phyloP scores from a whole-genome alignment of 306 rosid species.

The cucumber (Cucumis sativus) region Cucumber_9930_V3 NC_026655.2:20318501-20319000 shows the following conservation, averaged over 20 bases:
- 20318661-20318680: neutral
- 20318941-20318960: no score
- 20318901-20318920: no score
- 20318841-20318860: no score
- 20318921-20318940: no score
- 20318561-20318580: neutral
- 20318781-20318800: constrained; percentile 10
- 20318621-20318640: neutral
- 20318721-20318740: neutral
- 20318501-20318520: neutral
- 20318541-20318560: neutral
- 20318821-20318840: neutral
- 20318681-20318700: neutral
- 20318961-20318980: no score
- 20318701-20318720: neutral
- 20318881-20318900: neutral
- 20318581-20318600: no score
- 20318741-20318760: neutral
- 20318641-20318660: neutral
- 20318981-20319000: no score
- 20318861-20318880: neutral
- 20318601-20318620: neutral
- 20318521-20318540: neutral
- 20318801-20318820: constrained; percentile 9
- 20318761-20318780: constrained; percentile 7